Evolutionary conservation across 1,284 basidiomycete genomes (phyloP), one percentile per base, ranked within the genome.

Genomic region (Irpex rosettiformis): DNA sequence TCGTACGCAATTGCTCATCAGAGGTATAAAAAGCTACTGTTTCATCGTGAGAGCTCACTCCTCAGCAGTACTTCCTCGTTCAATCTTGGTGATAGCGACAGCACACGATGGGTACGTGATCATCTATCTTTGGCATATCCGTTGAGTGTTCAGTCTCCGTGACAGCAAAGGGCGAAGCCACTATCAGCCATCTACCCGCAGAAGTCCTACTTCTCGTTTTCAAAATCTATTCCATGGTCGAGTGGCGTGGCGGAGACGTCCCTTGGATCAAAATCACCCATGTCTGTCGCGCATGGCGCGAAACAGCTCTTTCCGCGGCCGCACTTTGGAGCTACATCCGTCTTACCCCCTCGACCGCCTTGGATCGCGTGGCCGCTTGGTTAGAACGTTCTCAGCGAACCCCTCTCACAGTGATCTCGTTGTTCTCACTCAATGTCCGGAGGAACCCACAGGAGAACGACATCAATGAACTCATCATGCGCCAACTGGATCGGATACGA

Each of bases 251-350:
- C 21, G 48, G 22, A 28, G 27, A 51, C 13, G 22, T 51, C 13
- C 18, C n/a, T 13, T 54, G 52, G 52, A 30, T 54, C 13, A 22
- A 28, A 18, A 25, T 54, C 7, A 54, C 52, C 7, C 52, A 54
- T 54, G 28, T 54, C 22, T 54, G 52, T 25, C 27, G 21, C 52
- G n/a, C 10, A n/a, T 54, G 52, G 52, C 52, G 52, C 27, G 52
- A 33, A 22, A 37, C 27, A 22, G 52, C 52, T 22, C 52, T 54
- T 13, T 30, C 52, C 30, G 52, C 52, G 7, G 16, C 52, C 8
- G 21, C 33, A 7, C 29, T 54, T 16, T 54, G 52, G 52, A 25
- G 48, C 25, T 51, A 10, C 22, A 25, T 51, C 18, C 48, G 48
- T 27, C 2, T 51, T 22, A 51, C 8, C 22, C 11, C 22, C 22